These are phyloP conservation scores for Plantago coronopus DNA, from an alignment of 305 asterid genomes.

Conservation along the genomic window DNA sequence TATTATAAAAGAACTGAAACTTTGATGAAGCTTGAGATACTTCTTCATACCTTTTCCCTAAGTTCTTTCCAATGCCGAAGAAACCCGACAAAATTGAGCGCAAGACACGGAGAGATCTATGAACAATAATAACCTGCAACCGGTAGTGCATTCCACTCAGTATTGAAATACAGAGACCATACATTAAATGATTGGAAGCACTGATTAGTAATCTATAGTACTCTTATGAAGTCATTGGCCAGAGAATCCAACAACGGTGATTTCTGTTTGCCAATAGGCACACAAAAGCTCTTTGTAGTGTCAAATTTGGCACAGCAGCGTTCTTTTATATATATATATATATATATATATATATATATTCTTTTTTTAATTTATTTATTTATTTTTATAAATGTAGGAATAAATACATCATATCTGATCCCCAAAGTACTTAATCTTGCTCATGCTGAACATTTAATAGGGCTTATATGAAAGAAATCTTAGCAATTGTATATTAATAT, in stretches of 20 bases:
- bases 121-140: conserved; percentile 62
- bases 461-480: not conserved
- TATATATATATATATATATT: no score
- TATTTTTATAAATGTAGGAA: not conserved
- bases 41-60: conserved; percentile 44
- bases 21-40: conserved; percentile 21
- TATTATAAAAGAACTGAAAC: conserved; percentile 1
- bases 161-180: conserved; percentile 14
- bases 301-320: not conserved
- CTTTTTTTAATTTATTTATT: not conserved
- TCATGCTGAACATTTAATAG: conserved; percentile 4
- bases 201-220: not conserved
- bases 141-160: conserved; percentile 21
- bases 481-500: conserved; percentile 3
- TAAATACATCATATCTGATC: not conserved
- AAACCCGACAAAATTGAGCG: conserved; percentile 49
- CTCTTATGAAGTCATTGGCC: not conserved
- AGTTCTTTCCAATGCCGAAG: conserved; percentile 40
- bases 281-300: not conserved
- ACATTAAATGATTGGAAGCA: conserved; percentile 1
- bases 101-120: conserved; percentile 61
- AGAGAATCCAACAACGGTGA: not conserved
- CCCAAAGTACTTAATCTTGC: conserved; percentile 3
- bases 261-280: not conserved
- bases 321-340: no score